A percentile compares a stretch with the other conserved stretches of the same genome.
Conservation (phyloP, 345 rosid genomes). For the Ceriops tagal region DNA sequence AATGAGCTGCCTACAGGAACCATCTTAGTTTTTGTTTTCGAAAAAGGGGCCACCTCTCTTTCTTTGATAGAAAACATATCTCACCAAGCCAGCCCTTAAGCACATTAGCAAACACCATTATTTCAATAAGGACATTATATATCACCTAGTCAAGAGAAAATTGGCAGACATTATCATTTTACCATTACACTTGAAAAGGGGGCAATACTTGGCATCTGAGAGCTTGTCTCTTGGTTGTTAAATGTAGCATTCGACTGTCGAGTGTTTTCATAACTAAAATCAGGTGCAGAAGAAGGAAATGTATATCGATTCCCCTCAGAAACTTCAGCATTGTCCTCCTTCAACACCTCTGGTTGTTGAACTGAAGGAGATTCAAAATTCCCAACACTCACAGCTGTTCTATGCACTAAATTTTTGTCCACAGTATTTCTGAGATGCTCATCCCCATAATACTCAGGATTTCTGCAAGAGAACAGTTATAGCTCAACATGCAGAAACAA, state of each 20-base stretch:
- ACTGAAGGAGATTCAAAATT: slow-evolving; percentile 58
- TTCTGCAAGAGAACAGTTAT: slow-evolving; percentile 39
- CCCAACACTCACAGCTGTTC: slow-evolving; percentile 41
- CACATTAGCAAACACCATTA: neutral
- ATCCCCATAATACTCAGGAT: slow-evolving; percentile 66
- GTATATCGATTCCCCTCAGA: slow-evolving; percentile 61
- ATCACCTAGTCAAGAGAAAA: slow-evolving; percentile 2
- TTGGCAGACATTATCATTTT: slow-evolving; percentile 16
- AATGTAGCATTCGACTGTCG: slow-evolving; percentile 61
- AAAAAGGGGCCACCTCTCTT: neutral
- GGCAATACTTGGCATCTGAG: slow-evolving; percentile 62
- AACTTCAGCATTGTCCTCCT: slow-evolving; percentile 58
- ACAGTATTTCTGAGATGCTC: slow-evolving; percentile 57
- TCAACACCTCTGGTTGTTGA: slow-evolving; percentile 57
- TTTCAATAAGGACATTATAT: neutral
- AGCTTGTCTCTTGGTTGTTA: slow-evolving; percentile 52
- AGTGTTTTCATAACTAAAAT: slow-evolving; percentile 57
- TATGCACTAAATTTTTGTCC: slow-evolving; percentile 52
- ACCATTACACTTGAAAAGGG: slow-evolving; percentile 81
- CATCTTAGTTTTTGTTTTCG: neutral
- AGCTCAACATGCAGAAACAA: neutral
- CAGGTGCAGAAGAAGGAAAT: slow-evolving; percentile 63
- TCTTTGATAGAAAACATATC: neutral
- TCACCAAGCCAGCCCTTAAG: neutral
- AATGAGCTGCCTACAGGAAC: neutral